Conservation (phyloP, 331 rosid genomes). For the Spiraea crenata region DNA sequence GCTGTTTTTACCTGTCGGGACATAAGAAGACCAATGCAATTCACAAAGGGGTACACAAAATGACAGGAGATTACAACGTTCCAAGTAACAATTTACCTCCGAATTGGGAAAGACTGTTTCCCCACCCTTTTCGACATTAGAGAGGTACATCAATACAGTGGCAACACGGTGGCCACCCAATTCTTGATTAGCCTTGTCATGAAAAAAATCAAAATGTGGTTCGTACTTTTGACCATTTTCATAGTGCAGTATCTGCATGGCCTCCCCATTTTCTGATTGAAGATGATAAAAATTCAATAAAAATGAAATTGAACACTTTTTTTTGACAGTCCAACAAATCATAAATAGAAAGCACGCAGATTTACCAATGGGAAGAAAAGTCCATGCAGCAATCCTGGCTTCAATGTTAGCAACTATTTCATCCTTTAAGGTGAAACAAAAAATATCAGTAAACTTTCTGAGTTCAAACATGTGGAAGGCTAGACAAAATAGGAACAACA, state of each 20-base stretch:
- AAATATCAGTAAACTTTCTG: constrained; percentile 13
- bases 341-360: constrained; percentile 10
- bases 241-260: constrained; percentile 85
- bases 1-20: constrained; percentile 40
- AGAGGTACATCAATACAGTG: constrained; percentile 95
- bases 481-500: not conserved
- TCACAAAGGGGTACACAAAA: not conserved
- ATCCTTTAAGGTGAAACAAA: constrained; percentile 60
- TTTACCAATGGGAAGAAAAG: constrained; percentile 78
- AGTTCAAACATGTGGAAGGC: constrained; percentile 1
- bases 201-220: constrained; percentile 89
- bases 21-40: not conserved
- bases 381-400: constrained; percentile 80
- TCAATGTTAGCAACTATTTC: constrained; percentile 59
- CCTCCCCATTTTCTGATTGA: constrained; percentile 84
- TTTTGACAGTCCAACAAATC: not conserved
- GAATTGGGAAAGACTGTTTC: constrained; percentile 88
- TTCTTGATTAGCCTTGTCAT: constrained; percentile 76
- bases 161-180: constrained; percentile 92
- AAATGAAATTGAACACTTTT: not conserved
- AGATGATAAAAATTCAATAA: constrained; percentile 10
- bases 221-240: constrained; percentile 88
- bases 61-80: constrained; percentile 17
- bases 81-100: constrained; percentile 44
- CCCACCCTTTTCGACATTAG: constrained; percentile 86